Evolutionary conservation across 495 filamentous ascomycete genomes (phyloP).

Genomic region (Penicillium goetzii): DNA sequence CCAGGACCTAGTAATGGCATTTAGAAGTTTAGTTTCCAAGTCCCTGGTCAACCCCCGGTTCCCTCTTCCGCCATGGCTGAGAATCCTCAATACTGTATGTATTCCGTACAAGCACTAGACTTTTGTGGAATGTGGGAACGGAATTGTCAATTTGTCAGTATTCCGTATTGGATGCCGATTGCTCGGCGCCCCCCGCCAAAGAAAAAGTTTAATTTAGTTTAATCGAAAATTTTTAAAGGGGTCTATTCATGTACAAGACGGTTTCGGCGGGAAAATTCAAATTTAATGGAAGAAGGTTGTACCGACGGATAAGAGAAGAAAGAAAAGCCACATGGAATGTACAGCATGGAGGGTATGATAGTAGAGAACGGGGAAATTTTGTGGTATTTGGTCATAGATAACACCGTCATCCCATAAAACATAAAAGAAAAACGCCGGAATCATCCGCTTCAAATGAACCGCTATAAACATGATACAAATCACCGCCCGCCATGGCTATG

Average conservation of each 20-base stretch:
- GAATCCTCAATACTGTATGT: no score
- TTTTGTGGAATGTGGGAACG: background rate
- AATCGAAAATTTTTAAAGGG: background rate
- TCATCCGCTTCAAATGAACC: slow-evolving; percentile 26
- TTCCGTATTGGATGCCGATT: background rate
- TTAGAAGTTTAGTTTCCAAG: no score
- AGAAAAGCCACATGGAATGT: background rate
- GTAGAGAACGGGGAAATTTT: slow-evolving; percentile 12
- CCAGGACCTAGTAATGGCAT: no score
- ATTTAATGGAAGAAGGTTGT: background rate
- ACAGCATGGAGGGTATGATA: background rate
- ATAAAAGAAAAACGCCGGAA: slow-evolving; percentile 29
- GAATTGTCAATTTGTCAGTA: no score
- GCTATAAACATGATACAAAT: slow-evolving; percentile 34
- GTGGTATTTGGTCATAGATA: slow-evolving; percentile 24
- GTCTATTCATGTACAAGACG: no score
- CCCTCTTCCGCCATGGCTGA: no score
- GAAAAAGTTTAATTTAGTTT: slow-evolving; percentile 4
- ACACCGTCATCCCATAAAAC: slow-evolving; percentile 20
- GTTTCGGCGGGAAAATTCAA: no score
- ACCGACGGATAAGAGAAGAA: background rate
- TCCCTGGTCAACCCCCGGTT: no score
- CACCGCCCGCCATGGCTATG: slow-evolving; percentile 23
- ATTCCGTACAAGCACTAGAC: no score
- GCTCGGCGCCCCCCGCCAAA: background rate